These are phyloP conservation scores for Alternaria triticina DNA, from an alignment of 2,329 filamentous ascomycete genomes.

Conservation along the genomic window DNA sequence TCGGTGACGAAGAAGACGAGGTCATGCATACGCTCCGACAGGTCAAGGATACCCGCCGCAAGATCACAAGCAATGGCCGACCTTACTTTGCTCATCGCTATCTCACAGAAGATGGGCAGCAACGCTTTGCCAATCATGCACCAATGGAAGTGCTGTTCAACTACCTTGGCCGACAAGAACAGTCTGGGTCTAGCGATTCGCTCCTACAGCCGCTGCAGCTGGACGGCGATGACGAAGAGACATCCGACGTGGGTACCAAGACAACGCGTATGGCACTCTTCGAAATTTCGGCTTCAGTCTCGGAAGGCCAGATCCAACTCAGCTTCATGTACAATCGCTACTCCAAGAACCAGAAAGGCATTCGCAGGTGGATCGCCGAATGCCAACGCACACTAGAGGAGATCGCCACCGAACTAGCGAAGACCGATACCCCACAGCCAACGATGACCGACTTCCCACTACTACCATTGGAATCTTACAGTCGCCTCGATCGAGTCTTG, in stretches of 20 bases:
- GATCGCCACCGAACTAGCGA: slow-evolving; percentile 30
- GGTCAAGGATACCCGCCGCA: slow-evolving; percentile 60
- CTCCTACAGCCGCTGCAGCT: slow-evolving; percentile 50
- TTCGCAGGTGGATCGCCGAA: slow-evolving; percentile 42
- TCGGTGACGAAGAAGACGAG: slow-evolving; percentile 55
- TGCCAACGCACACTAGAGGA: slow-evolving; percentile 42
- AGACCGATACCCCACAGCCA: slow-evolving; percentile 32
- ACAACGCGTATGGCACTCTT: slow-evolving; percentile 39
- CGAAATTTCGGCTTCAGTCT: slow-evolving; percentile 39
- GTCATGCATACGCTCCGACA: slow-evolving; percentile 59
- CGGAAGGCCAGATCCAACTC: slow-evolving; percentile 32
- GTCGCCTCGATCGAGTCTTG: slow-evolving; percentile 35
- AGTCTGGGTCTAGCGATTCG: slow-evolving; percentile 55
- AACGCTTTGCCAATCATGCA: slow-evolving; percentile 48
- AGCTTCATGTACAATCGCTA: slow-evolving; percentile 43
- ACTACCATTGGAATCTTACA: slow-evolving; percentile 40
- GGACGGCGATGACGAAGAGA: slow-evolving; percentile 32
- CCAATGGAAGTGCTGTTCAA: slow-evolving; percentile 67
- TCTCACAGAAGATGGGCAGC: slow-evolving; percentile 35
- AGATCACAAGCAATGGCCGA: slow-evolving; percentile 54
- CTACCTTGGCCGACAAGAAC: slow-evolving; percentile 59
- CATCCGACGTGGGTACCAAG: slow-evolving; percentile 37
- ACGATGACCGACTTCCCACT: slow-evolving; percentile 43
- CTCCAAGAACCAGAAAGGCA: slow-evolving; percentile 43
- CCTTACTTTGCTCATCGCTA: slow-evolving; percentile 56